Evolutionary conservation across 768 basidiomycete genomes (phyloP).

Genomic region (Leccinum subgranulosum): DNA sequence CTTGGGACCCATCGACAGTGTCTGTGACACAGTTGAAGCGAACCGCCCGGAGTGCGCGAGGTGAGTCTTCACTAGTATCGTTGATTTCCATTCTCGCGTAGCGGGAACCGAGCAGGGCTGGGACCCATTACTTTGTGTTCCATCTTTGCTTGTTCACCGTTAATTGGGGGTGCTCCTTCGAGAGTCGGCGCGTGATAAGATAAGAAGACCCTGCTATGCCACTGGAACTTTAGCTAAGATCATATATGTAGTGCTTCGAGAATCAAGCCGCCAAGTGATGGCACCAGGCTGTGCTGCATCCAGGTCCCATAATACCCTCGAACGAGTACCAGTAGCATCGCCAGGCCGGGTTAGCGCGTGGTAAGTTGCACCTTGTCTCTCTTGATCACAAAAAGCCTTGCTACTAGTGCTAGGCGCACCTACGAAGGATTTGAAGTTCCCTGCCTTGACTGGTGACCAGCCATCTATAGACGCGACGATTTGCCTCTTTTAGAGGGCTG

Average conservation of each 20-base stretch:
- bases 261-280: not conserved
- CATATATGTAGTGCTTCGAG: too few species aligned
- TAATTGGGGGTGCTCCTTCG: not conserved
- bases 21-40: not conserved
- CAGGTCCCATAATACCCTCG: too few species aligned
- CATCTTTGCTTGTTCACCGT: too few species aligned
- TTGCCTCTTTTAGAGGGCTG: too few species aligned
- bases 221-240: not conserved
- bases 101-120: not conserved
- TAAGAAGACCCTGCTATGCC: not conserved
- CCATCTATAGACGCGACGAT: not conserved
- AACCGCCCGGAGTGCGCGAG: not conserved
- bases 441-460: not conserved
- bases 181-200: not conserved
- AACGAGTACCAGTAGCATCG: too few species aligned
- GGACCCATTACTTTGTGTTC: too few species aligned
- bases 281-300: not conserved
- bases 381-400: not conserved
- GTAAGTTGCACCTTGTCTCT: too few species aligned
- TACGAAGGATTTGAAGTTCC: not conserved
- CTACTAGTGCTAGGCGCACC: too few species aligned
- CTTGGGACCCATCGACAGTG: not conserved
- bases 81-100: not conserved
- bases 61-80: not conserved
- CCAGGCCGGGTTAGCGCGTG: too few species aligned